Evolutionary conservation across 1,284 basidiomycete species (phyloP), one percentile per base, ranked within the genome.

Genomic region (Rhodotorula sp.): DNA sequence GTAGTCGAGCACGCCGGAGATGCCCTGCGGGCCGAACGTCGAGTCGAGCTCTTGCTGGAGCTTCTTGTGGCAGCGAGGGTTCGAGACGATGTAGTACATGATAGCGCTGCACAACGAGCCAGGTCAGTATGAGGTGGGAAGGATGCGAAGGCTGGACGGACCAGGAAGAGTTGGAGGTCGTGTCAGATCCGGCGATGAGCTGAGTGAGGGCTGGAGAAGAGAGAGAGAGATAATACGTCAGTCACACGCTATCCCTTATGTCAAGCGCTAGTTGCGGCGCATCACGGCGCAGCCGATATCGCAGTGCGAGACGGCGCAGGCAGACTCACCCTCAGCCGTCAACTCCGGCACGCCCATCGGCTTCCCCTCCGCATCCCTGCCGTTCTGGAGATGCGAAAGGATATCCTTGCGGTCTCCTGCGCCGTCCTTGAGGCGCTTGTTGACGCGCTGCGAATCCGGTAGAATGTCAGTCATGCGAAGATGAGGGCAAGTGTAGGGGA

Each of bases 161-260:
- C 68, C 89, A 91, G 4, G 89, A 89, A 28, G 90, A 91, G 81
- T 91, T 92, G 62, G 90, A 91, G 2, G 89, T 91, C 3, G 89
- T 91, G 76, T 91, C 90, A 11, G 62, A 68, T 5, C 89, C 90
- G 40, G 91, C 92, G 73, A 94, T 92, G 28, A 94, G 84, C 73
- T 93, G 88, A 2, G 91, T 93, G 52, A 91, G 81, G 28, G 89
- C 67, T 64, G 31, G 13, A 20, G n/a, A n/a, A n/a, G n/a, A n/a
- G n/a, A n/a, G n/a, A n/a, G n/a, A n/a, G n/a, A n/a, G n/a, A n/a
- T n/a, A n/a, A n/a, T n/a, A n/a, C 16, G 26, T 28, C 10, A 7
- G 9, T 4, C 20, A n/a, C n/a, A n/a, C n/a, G n/a, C n/a, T n/a
- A n/a, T n/a, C n/a, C n/a, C n/a, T n/a, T n/a, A n/a, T n/a, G 2